A percentile compares a stretch with the other conserved stretches of the same genome.
Conservation (phyloP, 2,329 filamentous ascomycete species). For the Cordyceps tenuipes region DNA sequence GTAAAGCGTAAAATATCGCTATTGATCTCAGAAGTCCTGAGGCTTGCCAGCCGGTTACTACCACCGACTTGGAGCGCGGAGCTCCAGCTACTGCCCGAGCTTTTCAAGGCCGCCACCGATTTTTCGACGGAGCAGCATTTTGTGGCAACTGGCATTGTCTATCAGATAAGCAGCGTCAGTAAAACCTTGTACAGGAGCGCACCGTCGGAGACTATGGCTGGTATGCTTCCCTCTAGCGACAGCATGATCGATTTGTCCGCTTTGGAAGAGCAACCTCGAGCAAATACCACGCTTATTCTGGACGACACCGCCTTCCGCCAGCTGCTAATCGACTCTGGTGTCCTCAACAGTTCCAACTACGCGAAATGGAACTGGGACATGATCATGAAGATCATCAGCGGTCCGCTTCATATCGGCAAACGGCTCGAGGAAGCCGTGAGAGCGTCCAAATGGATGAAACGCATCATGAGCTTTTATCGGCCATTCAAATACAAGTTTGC, state of each 20-base stretch:
- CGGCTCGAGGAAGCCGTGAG: conserved; percentile 89
- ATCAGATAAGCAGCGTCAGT: conserved; percentile 97
- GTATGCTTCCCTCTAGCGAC: conserved; percentile 33
- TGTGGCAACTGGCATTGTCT: conserved; percentile 80
- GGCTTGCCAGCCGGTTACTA: conserved; percentile 77
- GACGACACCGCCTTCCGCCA: conserved; percentile 58
- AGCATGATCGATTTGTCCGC: conserved; percentile 39
- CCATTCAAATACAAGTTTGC: conserved; percentile 97
- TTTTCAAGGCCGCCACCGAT: conserved; percentile 68
- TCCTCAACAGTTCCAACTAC: conserved; percentile 83
- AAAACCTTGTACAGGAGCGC: conserved; percentile 79
- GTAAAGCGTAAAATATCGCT: conserved; percentile 84
- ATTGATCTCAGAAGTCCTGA: conserved; percentile 82
- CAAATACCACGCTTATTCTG: conserved; percentile 36
- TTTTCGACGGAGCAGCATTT: conserved; percentile 67
- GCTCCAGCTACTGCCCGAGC: conserved; percentile 78
- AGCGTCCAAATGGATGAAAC: conserved; percentile 91
- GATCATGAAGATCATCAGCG: conserved; percentile 84
- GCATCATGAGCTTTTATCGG: conserved; percentile 87
- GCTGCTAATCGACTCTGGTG: conserved; percentile 66
- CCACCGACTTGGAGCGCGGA: conserved; percentile 75
- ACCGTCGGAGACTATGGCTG: conserved; percentile 34
- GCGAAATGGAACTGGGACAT: conserved; percentile 97
- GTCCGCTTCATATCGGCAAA: conserved; percentile 83
- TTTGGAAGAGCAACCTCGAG: conserved; percentile 50